Base-by-base conservation (phyloP, 108 stramenopile genomes). In the Skeletonema grethae region DNA sequence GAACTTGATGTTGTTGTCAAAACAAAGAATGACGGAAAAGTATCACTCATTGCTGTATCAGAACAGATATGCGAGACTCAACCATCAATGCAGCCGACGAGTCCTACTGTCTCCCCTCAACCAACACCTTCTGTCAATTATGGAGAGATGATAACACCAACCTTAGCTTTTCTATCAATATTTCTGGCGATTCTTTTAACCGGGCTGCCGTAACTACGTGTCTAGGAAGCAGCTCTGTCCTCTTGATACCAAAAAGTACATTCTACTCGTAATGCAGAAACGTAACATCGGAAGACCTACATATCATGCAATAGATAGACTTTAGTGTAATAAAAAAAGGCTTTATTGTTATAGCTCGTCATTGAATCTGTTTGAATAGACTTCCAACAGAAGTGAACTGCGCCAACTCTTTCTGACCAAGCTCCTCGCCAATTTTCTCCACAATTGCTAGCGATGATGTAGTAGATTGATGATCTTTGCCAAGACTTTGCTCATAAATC, bases 401-500 rank as follows among this genome's bases (percentile, higher is more conserved):
- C 9, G 16, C 28, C 7, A 60, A 48, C 13, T 63, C 25, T 62
- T 43, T n/a, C 36, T 61, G 65, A 7, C 41, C 66, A 32, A 67
- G 45, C 66, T 75, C 74, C 39, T 75, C 60, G 0, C 43, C 36
- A 61, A 75, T 46, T 34, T 75, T 66, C 41, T 75, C 74, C 0
- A 75, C 74, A 25, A 75, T 67, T 12, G 25, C 60, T 67, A 46
- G 58, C 8, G 74, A 57, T 48, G 74, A 66, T 18, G 60, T 75
- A 5, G 74, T 67, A 1, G 74, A 31, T 38, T 67, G 72, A 60
- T 91, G 88, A 13, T 89, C 85, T 35, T 89, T 84, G 12, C 90
- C 90, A 9, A 80, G 79, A 50, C 72, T 84, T n/a, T 82, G 73
- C 48, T 88, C 63, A 61, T 86, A 88, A 30, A 91, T 91, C 36